Conservation (phyloP, 2,329 filamentous ascomycete genomes). For the Sclerotinia spermophila region DNA sequence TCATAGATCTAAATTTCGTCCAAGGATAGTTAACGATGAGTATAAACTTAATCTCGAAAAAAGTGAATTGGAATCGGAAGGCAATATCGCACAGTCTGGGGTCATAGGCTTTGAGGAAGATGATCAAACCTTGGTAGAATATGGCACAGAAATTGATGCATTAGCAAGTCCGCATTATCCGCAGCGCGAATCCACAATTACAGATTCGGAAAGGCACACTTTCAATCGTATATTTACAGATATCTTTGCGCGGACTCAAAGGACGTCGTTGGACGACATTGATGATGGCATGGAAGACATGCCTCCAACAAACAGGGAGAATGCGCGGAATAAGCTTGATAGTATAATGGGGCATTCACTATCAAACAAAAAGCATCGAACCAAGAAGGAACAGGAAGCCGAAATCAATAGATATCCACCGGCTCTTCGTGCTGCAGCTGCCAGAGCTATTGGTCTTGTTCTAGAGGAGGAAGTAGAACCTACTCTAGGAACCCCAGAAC, state of each 20-base stretch:
- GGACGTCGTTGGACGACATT: slow-evolving; percentile 20
- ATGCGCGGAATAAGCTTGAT: slow-evolving; percentile 26
- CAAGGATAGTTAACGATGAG: neutral
- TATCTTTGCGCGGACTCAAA: slow-evolving; percentile 46
- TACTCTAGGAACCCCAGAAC: slow-evolving; percentile 14
- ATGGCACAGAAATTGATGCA: slow-evolving; percentile 25
- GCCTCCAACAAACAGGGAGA: slow-evolving; percentile 1
- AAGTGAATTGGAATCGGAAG: slow-evolving; percentile 9
- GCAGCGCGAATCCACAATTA: slow-evolving; percentile 49
- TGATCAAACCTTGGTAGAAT: slow-evolving; percentile 16
- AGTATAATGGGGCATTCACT: slow-evolving; percentile 26
- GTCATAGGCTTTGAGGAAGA: slow-evolving; percentile 22
- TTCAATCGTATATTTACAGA: slow-evolving; percentile 57
- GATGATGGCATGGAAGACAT: neutral
- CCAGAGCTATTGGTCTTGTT: slow-evolving; percentile 33
- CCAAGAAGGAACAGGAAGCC: slow-evolving; percentile 21
- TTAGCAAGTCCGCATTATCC: slow-evolving; percentile 26
- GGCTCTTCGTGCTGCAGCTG: slow-evolving; percentile 33
- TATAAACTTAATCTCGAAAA: slow-evolving; percentile 1
- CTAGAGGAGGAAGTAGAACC: slow-evolving; percentile 17
- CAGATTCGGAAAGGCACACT: slow-evolving; percentile 47
- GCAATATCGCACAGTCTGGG: slow-evolving; percentile 3
- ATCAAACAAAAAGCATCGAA: slow-evolving; percentile 5
- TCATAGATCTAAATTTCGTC: neutral
- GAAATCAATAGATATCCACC: slow-evolving; percentile 34